Conservation (phyloP, 495 filamentous ascomycete genomes). For the Neurospora sp. region DNA sequence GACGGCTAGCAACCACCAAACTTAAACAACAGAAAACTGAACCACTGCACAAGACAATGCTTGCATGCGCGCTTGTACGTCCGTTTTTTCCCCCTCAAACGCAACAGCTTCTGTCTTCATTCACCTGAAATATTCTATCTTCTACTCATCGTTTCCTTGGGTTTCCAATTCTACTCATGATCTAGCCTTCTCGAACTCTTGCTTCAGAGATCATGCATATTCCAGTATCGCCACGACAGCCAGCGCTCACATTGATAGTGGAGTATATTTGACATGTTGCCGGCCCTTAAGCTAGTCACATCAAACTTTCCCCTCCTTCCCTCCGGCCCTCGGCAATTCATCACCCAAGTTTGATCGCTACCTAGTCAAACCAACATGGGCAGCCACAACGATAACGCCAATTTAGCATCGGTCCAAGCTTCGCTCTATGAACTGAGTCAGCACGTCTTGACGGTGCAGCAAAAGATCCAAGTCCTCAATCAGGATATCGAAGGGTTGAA, state of each 20-base stretch:
- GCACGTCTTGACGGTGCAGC: too few relatives aligned
- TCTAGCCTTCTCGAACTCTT: not conserved
- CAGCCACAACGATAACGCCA: too few relatives aligned
- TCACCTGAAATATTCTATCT: not conserved
- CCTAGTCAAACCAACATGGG: too few relatives aligned
- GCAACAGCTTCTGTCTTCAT: not conserved
- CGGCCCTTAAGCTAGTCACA: not conserved
- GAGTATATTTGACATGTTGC: not conserved
- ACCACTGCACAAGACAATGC: too few relatives aligned
- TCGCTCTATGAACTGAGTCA: too few relatives aligned
- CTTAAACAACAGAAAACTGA: not conserved
- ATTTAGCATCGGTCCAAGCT: too few relatives aligned
- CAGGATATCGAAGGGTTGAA: not conserved
- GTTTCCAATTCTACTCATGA: not conserved
- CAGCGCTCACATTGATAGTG: not conserved
- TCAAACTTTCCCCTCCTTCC: not conserved
- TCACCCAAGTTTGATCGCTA: not conserved
- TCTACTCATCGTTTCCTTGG: not conserved
- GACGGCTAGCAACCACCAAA: not conserved
- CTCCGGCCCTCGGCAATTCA: not conserved
- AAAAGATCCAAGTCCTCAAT: not conserved
- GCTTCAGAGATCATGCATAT: not conserved
- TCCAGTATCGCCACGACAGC: not conserved
- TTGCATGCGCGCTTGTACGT: too few relatives aligned
- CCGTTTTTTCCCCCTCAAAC: not conserved